phyloP scores from a whole-genome alignment of 352 stramenopile species.

The Elongisporangium prolatum region DNA sequence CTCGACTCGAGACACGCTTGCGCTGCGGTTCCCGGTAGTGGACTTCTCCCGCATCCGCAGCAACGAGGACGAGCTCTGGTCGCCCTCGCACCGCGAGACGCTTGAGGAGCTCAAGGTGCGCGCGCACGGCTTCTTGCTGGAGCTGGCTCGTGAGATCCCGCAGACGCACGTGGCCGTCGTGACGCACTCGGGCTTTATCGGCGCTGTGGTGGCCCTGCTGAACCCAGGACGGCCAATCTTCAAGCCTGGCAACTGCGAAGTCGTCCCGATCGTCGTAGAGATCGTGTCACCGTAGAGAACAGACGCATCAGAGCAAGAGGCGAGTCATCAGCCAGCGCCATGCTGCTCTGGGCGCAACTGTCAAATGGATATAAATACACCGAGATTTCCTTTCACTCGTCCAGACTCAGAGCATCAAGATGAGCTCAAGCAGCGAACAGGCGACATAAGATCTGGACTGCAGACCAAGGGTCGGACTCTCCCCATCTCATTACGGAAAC shows the following conservation, averaged over 20 bases:
- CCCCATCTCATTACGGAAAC: background rate
- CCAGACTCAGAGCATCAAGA: background rate
- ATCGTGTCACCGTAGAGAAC: background rate
- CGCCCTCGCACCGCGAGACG: slow-evolving; percentile 52
- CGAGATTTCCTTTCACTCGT: background rate
- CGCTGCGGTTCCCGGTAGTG: slow-evolving; percentile 47
- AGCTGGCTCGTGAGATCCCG: slow-evolving; percentile 47
- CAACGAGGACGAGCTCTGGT: slow-evolving; percentile 57
- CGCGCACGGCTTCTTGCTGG: slow-evolving; percentile 35
- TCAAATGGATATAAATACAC: background rate
- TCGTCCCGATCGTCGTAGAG: slow-evolving; percentile 41
- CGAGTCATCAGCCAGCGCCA: background rate
- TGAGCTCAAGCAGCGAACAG: background rate
- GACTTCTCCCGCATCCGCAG: slow-evolving; percentile 53
- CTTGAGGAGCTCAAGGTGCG: slow-evolving; percentile 48
- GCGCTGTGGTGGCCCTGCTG: slow-evolving; percentile 42
- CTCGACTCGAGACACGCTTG: slow-evolving; percentile 32
- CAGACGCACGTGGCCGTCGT: slow-evolving; percentile 56
- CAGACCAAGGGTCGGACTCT: background rate
- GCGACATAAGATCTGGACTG: background rate
- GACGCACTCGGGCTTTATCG: slow-evolving; percentile 72
- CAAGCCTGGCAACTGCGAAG: slow-evolving; percentile 39
- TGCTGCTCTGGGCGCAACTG: background rate
- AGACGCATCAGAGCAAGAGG: background rate
- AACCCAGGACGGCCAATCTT: slow-evolving; percentile 23